Conservation (phyloP, 2,329 filamentous ascomycete genomes). For the Sporothrix mexicana region DNA sequence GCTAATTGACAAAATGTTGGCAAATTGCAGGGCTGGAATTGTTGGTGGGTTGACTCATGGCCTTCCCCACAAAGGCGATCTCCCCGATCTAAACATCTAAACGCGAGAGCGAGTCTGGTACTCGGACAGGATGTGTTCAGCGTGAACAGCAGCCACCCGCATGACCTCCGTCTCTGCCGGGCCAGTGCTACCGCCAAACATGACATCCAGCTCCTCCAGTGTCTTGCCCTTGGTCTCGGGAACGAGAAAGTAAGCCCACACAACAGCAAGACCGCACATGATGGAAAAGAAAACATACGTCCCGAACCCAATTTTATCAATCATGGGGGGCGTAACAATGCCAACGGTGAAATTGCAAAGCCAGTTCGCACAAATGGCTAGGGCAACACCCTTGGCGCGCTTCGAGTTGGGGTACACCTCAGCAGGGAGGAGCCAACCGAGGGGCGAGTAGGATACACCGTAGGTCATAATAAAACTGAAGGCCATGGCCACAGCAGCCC, state of each 20-base stretch:
- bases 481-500: background rate
- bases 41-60: background rate
- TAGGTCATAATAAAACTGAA: background rate
- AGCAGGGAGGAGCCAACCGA: conserved; percentile 55
- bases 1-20: background rate
- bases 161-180: background rate
- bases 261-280: background rate
- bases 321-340: background rate
- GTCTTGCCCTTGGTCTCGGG: conserved; percentile 35
- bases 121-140: background rate
- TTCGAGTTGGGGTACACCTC: conserved; percentile 66
- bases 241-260: conserved; percentile 25
- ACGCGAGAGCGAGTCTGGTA: background rate
- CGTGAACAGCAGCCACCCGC: background rate
- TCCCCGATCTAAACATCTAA: too few relatives aligned
- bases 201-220: conserved; percentile 29
- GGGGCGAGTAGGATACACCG: background rate
- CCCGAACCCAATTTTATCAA: background rate
- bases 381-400: conserved; percentile 66
- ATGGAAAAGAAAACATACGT: background rate
- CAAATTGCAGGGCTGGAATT: background rate
- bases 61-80: background rate
- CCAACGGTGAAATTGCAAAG: conserved; percentile 56
- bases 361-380: conserved; percentile 67
- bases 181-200: conserved; percentile 38